Conservation (phyloP, 2,329 filamentous ascomycete genomes). For the Lecanosticta acicola region DNA sequence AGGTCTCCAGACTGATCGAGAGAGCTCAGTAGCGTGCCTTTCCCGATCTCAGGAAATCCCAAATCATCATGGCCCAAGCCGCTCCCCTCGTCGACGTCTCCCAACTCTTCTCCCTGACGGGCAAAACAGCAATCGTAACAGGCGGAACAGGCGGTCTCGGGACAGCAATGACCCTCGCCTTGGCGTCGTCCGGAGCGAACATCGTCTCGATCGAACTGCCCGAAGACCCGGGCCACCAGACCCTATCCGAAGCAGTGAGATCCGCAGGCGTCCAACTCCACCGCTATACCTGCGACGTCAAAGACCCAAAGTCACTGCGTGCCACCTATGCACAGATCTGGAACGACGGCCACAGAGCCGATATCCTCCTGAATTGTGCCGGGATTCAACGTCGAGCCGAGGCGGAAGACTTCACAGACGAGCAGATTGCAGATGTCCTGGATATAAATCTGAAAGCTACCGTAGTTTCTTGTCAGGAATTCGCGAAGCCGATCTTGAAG, state of each 20-base stretch:
- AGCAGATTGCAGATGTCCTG: constrained; percentile 26
- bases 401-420: constrained; percentile 66
- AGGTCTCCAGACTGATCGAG: too few relatives aligned
- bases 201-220: constrained; percentile 52
- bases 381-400: constrained; percentile 78
- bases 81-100: too few relatives aligned
- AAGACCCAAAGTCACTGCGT: constrained; percentile 52
- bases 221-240: constrained; percentile 45
- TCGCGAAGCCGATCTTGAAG: constrained; percentile 20
- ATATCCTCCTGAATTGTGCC: constrained; percentile 78
- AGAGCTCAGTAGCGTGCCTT: too few relatives aligned
- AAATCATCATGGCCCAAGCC: too few relatives aligned
- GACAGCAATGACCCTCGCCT: constrained; percentile 44
- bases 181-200: constrained; percentile 47
- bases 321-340: constrained; percentile 56
- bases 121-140: constrained; percentile 45
- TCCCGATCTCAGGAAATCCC: too few relatives aligned
- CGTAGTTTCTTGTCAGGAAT: constrained; percentile 21
- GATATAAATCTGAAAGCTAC: constrained; percentile 26
- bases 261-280: constrained; percentile 59
- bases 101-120: constrained; percentile 46
- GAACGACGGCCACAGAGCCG: constrained; percentile 57
- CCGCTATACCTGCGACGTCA: constrained; percentile 66
- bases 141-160: constrained; percentile 47
- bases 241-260: constrained; percentile 57